phyloP scores from a whole-genome alignment of 1,284 basidiomycete genomes.

The Pseudozyma tsukubaensis region DNA sequence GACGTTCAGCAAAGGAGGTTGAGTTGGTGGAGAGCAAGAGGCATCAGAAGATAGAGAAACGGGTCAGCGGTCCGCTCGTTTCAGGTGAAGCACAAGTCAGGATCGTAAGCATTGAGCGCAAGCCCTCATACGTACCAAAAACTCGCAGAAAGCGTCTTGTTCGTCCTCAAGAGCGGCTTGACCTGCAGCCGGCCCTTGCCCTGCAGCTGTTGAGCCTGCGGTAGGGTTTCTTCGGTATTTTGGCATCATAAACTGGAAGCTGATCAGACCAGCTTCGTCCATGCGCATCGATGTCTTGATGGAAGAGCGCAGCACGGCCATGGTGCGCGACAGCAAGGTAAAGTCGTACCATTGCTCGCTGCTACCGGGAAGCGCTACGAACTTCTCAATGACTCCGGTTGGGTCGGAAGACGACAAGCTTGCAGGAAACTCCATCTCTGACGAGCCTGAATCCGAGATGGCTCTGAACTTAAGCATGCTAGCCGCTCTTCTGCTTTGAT shows the following conservation, averaged over 20 bases:
- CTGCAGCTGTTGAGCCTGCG: constrained; percentile 1
- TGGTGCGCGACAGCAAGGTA: constrained; percentile 43
- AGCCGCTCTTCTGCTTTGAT: not conserved
- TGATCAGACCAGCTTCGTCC: constrained; percentile 59
- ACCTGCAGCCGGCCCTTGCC: constrained; percentile 14
- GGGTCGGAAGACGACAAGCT: constrained; percentile 43
- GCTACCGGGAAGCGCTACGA: constrained; percentile 35
- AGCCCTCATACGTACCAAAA: constrained; percentile 36
- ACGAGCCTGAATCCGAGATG: constrained; percentile 38
- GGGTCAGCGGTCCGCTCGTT: too few relatives aligned
- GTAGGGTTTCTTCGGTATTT: constrained; percentile 32
- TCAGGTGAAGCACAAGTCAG: not conserved
- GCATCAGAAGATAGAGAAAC: too few relatives aligned
- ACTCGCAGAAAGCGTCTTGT: constrained; percentile 59
- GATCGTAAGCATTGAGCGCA: not conserved
- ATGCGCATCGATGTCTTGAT: constrained; percentile 59
- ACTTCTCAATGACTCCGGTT: constrained; percentile 52
- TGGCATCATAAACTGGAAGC: constrained; percentile 63
- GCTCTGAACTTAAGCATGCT: constrained; percentile 46
- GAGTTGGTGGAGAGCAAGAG: too few relatives aligned
- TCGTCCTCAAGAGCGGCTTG: constrained; percentile 41
- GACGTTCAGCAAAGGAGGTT: too few relatives aligned
- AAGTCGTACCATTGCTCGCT: constrained; percentile 50
- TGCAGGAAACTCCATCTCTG: constrained; percentile 55
- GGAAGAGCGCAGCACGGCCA: constrained; percentile 51